Evolutionary conservation across 495 filamentous ascomycete genomes (phyloP).

Genomic region (Jackrogersella minutella): DNA sequence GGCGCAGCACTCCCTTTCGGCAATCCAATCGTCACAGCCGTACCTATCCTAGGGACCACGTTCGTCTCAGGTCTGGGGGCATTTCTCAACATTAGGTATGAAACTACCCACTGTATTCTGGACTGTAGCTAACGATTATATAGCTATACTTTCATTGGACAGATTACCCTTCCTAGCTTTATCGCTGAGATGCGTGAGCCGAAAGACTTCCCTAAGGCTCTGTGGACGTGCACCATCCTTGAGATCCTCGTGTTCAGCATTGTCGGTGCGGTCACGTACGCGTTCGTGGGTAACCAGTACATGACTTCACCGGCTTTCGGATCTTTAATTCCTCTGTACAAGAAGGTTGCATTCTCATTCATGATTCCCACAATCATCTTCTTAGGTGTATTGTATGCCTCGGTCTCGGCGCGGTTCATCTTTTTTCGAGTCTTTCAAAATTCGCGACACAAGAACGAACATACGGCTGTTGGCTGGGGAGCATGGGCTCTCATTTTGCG

Average conservation of each 20-base stretch:
- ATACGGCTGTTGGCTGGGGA: constrained; percentile 84
- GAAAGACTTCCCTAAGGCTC: constrained; percentile 84
- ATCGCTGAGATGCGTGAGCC: constrained; percentile 93
- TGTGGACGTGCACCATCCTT: constrained; percentile 85
- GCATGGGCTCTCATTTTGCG: constrained; percentile 76
- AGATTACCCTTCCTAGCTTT: constrained; percentile 90
- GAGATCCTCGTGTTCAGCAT: constrained; percentile 83
- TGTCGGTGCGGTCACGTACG: constrained; percentile 79
- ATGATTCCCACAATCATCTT: constrained; percentile 94
- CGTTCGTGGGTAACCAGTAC: constrained; percentile 84
- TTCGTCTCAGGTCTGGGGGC: constrained; percentile 82
- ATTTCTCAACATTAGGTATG: constrained; percentile 76
- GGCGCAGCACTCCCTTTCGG: constrained; percentile 55
- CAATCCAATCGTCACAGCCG: constrained; percentile 66
- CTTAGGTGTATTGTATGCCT: constrained; percentile 86
- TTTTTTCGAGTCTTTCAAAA: constrained; percentile 85
- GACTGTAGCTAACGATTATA: constrained; percentile 4
- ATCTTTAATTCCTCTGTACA: constrained; percentile 73
- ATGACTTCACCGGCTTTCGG: constrained; percentile 83
- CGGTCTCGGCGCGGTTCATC: constrained; percentile 84
- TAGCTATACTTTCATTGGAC: constrained; percentile 90
- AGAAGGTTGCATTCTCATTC: constrained; percentile 87
- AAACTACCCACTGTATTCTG: not conserved
- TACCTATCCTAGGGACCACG: constrained; percentile 74
- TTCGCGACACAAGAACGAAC: constrained; percentile 75